Evolutionary conservation across 2,329 filamentous ascomycete species (phyloP).

Genomic region (Fusarium sambucinum): DNA sequence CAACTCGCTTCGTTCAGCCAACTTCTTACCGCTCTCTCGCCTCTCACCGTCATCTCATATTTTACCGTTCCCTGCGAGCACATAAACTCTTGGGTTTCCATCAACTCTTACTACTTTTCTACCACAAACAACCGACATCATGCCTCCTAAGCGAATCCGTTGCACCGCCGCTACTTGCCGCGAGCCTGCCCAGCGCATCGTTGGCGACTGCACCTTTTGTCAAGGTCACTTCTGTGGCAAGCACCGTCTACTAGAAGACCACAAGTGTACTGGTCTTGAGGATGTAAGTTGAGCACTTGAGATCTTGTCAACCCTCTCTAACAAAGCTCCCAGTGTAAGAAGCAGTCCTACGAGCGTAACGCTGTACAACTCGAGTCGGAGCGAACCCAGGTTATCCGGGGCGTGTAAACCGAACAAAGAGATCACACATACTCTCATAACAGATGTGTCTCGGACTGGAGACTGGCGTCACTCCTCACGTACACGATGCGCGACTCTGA

Average conservation of each 20-base stretch:
- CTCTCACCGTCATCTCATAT: slow-evolving; percentile 9
- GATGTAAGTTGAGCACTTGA: slow-evolving; percentile 69
- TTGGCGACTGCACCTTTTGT: slow-evolving; percentile 97
- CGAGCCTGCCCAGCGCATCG: slow-evolving; percentile 88
- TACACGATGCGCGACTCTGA: slow-evolving; percentile 29
- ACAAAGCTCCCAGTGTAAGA: slow-evolving; percentile 77
- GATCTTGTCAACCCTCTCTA: neutral
- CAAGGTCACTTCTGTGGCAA: slow-evolving; percentile 93
- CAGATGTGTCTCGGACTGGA: slow-evolving; percentile 20
- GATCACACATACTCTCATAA: neutral
- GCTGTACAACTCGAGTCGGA: slow-evolving; percentile 92
- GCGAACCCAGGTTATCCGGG: slow-evolving; percentile 93
- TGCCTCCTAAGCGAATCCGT: slow-evolving; percentile 81
- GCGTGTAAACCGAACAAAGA: slow-evolving; percentile 68
- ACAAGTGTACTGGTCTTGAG: slow-evolving; percentile 92
- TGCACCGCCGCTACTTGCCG: slow-evolving; percentile 93
- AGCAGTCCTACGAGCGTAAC: slow-evolving; percentile 95
- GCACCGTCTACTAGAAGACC: slow-evolving; percentile 92
- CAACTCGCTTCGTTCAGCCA: slow-evolving; percentile 7
- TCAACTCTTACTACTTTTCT: slow-evolving; percentile 1
- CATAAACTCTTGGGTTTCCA: slow-evolving; percentile 11
- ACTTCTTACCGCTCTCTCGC: slow-evolving; percentile 24
- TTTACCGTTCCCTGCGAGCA: slow-evolving; percentile 33
- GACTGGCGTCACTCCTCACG: slow-evolving; percentile 38
- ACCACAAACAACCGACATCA: slow-evolving; percentile 51